Percentiles rank a stretch among this genome's conserved stretches.
These are phyloP conservation scores for Trichoderma sp. DNA, from an alignment of 2,329 filamentous ascomycete genomes.

Conservation along the genomic window DNA sequence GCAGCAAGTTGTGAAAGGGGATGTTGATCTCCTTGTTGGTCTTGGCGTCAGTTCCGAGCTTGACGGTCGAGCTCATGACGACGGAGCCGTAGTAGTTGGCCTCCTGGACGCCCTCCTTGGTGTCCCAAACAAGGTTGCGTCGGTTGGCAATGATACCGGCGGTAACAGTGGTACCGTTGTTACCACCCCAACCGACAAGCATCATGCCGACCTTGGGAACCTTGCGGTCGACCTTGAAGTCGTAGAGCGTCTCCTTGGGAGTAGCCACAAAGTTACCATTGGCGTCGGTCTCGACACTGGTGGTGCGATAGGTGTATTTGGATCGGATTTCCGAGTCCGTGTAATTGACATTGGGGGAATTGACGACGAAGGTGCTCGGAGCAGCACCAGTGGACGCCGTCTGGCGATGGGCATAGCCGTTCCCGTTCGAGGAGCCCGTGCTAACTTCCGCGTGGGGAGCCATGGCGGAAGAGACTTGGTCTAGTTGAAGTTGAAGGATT, in stretches of 20 bases:
- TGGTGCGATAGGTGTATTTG: slow-evolving; percentile 96
- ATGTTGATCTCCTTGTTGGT: slow-evolving; percentile 91
- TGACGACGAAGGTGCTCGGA: slow-evolving; percentile 74
- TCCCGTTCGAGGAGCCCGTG: slow-evolving; percentile 58
- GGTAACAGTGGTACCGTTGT: slow-evolving; percentile 96
- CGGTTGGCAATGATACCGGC: slow-evolving; percentile 97
- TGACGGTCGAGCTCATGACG: slow-evolving; percentile 95
- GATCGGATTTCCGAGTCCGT: slow-evolving; percentile 83
- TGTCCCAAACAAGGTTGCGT: slow-evolving; percentile 83
- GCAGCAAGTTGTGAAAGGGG: slow-evolving; percentile 88
- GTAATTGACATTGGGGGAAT: slow-evolving; percentile 90
- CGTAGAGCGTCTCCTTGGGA: slow-evolving; percentile 85
- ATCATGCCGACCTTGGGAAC: slow-evolving; percentile 93
- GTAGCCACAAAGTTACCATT: slow-evolving; percentile 78
- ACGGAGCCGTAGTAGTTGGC: slow-evolving; percentile 99
- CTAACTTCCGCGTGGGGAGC: slow-evolving; percentile 80
- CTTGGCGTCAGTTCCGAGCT: slow-evolving; percentile 83
- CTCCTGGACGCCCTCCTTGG: slow-evolving; percentile 77
- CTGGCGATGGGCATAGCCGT: slow-evolving; percentile 47
- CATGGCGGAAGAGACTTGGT: slow-evolving; percentile 54
- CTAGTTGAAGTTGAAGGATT: slow-evolving; percentile 19
- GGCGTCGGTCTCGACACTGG: slow-evolving; percentile 67
- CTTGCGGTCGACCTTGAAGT: slow-evolving; percentile 96
- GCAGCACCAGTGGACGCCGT: slow-evolving; percentile 48
- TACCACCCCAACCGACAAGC: slow-evolving; percentile 96